Base-by-base conservation (phyloP, 192 early-diverging fungal species). In the Coemansia sp. region DNA sequence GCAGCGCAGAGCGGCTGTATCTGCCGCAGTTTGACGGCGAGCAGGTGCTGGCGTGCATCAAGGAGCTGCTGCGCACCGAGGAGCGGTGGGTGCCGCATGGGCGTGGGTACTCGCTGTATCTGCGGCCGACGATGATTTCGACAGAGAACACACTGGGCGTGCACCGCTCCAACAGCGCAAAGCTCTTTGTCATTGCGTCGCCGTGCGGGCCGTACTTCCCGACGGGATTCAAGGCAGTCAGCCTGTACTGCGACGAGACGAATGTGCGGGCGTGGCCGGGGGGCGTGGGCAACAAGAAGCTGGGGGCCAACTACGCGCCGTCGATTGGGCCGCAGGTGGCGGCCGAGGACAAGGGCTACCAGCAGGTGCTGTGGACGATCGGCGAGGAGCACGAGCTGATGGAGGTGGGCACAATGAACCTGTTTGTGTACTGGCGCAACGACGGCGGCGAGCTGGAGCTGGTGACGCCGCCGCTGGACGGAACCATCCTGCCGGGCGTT, bases 361-460 rank as follows among this genome's bases (percentile, higher is more conserved):
- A 92, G 72, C 96, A 98, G 74, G 93, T 93, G 78, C 83, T 98
- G 71, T 98, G 96, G 96, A 80, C 95, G 21, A 95, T 95, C 81
- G 96, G 96, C 62, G 60, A 84, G 19, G 83, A 96, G 17, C 83
- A 92, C 67, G 81, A 90, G 68, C 78, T 98, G 54, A 98, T 94
- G 53, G 96, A 98, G 81, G 95, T 97, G 38, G 96, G 96, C 31
- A 94, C 96, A 27, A 96, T 96, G 93, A 98, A 98, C 85, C 88
- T 92, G 72, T 98, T 98, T 83, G 85, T 91, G 31, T 85, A 83
- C 80, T 93, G 90, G 91, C 90, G 85, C 68, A 94, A 93, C 81
- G 88, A 90, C 53, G 48, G 87, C 39, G 92, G 92, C 53, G 87
- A 94, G 69, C 78, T 39, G 11, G 94, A 98, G 84, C 85, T 98